Conservation (phyloP, 306 rosid genomes). For the Inga laurina region DNA sequence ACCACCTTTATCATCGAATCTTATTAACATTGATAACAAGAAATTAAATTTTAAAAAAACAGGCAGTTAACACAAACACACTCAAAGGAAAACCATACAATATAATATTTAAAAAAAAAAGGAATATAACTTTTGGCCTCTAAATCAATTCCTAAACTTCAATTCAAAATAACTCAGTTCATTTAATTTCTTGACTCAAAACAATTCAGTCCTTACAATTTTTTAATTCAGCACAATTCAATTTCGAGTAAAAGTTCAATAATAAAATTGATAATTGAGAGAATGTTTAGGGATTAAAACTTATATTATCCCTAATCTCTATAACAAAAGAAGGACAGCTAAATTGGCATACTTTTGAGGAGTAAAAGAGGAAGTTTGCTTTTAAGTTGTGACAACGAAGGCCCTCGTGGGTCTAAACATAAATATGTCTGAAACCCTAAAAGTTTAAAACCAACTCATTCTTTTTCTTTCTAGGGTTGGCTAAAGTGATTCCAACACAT, state of each 20-base stretch:
- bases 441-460: constrained; percentile 10
- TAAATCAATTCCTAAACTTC: too few species aligned
- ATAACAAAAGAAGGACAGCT: background rate
- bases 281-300: too few species aligned
- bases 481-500: background rate
- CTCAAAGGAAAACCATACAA: background rate
- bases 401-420: constrained; percentile 24
- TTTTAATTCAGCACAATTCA: background rate
- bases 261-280: background rate
- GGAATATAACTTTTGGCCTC: background rate
- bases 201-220: too few species aligned
- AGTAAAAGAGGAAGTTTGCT: background rate
- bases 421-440: background rate
- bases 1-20: constrained; percentile 44
- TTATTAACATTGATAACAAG: constrained; percentile 23
- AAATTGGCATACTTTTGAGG: constrained; percentile 4
- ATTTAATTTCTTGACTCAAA: too few species aligned
- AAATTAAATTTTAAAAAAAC: background rate
- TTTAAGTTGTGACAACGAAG: constrained; percentile 6
- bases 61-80: background rate
- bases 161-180: too few species aligned
- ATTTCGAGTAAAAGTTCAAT: background rate
- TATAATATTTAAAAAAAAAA: too few species aligned
- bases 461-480: background rate
- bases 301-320: background rate